phyloP scores from a whole-genome alignment of 2,329 filamentous ascomycete genomes.

The Nannizzia gypsea region DNA sequence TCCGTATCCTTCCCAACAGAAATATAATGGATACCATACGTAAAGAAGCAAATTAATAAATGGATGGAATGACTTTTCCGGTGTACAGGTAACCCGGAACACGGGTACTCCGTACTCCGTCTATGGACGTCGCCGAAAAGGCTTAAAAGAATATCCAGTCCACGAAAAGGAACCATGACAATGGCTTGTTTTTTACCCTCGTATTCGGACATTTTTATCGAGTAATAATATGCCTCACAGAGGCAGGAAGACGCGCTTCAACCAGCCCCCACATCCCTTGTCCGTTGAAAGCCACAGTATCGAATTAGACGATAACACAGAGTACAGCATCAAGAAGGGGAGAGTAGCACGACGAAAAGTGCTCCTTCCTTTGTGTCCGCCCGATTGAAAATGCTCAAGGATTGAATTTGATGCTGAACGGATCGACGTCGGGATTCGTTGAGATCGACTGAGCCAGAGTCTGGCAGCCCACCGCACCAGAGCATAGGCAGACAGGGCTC shows the following conservation, averaged over 20 bases:
- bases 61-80: not conserved
- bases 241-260: not conserved
- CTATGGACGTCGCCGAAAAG: not conserved
- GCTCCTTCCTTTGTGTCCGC: not conserved
- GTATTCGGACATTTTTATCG: conserved; percentile 4
- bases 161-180: not conserved
- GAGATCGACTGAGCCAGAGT: not conserved
- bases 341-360: not conserved
- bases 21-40: too few relatives aligned
- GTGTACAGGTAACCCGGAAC: not conserved
- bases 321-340: too few relatives aligned
- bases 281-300: not conserved
- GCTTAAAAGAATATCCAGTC: not conserved
- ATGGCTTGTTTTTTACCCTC: conserved; percentile 1
- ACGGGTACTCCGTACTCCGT: not conserved
- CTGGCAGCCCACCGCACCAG: not conserved
- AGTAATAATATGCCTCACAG: not conserved
- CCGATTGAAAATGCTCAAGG: not conserved
- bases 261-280: not conserved
- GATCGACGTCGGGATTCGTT: not conserved
- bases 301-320: not conserved
- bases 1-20: too few relatives aligned
- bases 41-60: not conserved
- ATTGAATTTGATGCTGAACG: not conserved
- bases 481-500: conserved; percentile 3